Conservation (phyloP, 108 stramenopile species). For the Cyclotella sp. region DNA sequence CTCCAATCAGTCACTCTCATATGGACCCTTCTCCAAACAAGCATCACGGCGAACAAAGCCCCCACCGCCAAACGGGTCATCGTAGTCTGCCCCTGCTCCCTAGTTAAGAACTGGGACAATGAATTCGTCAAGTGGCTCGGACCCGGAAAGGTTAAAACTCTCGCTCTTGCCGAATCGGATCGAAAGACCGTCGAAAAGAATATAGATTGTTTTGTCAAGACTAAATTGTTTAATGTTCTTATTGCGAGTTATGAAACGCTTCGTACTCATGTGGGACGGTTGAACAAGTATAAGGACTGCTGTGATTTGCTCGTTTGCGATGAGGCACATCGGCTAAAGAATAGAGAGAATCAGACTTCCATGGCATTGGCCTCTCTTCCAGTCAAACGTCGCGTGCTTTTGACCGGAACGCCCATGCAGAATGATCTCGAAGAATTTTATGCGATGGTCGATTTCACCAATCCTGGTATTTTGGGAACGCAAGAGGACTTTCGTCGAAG, state of each 20-base stretch:
- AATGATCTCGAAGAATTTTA: slow-evolving; percentile 98
- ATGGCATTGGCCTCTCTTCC: slow-evolving; percentile 87
- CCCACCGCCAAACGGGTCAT: slow-evolving; percentile 91
- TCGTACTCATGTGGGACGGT: slow-evolving; percentile 85
- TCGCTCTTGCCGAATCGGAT: slow-evolving; percentile 89
- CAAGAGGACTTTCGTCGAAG: slow-evolving; percentile 86
- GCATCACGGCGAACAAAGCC: slow-evolving; percentile 78
- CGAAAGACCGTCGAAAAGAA: slow-evolving; percentile 85
- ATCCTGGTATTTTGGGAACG: slow-evolving; percentile 91
- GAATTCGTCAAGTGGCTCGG: slow-evolving; percentile 99
- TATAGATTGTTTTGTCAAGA: slow-evolving; percentile 82
- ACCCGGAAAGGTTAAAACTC: slow-evolving; percentile 72
- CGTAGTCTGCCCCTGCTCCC: slow-evolving; percentile 95
- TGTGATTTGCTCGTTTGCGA: slow-evolving; percentile 97
- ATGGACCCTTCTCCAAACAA: slow-evolving; percentile 95
- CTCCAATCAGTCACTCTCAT: slow-evolving; percentile 94
- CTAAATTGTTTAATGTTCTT: slow-evolving; percentile 85
- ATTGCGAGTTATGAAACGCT: slow-evolving; percentile 96
- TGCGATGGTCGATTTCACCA: slow-evolving; percentile 98
- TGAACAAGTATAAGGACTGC: slow-evolving; percentile 77
- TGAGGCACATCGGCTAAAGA: slow-evolving; percentile 99
- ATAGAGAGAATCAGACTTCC: slow-evolving; percentile 94
- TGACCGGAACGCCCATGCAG: slow-evolving; percentile 94
- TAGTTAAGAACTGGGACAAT: slow-evolving; percentile 99
- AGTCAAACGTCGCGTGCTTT: slow-evolving; percentile 88